Base-by-base conservation (phyloP, 2,329 filamentous ascomycete genomes). In the Fusarium sacchari region DNA sequence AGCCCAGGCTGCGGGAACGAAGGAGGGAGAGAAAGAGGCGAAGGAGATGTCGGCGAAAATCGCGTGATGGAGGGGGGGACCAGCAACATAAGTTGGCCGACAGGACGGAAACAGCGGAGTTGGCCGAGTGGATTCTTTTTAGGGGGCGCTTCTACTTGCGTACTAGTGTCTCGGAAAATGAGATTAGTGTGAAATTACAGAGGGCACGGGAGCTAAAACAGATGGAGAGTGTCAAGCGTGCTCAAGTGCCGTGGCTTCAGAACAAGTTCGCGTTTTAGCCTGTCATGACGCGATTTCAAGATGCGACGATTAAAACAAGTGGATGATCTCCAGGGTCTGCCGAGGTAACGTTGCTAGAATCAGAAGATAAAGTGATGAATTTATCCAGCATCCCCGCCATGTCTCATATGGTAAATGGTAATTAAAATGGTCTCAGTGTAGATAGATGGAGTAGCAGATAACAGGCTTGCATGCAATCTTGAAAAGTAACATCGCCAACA, bases 21-120 rank as follows among this genome's bases (percentile, higher is more conserved):
- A 52, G 36, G 67, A 28, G 42, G 37, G 53, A 49, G 42, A 26
- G 34, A 47, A 39, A 32, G 53, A 57, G 42, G 59, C 42, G 30
- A 64, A 30, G 67, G 61, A 61, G 53, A 55, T 59, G 66, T 67
- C 68, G 76, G 74, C 65, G 63, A 74, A 74, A 52, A 32, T 67
- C 42, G 57, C 64, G 52, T 60, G 55, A 57, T 28, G 53, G 58
- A 39, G 58, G 52, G 47, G 44, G 30, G 57, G 43, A 24, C 55
- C 47, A 55, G 66, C 40, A 58, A 64, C 62, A 74, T 72, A 74
- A 74, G 71, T 74, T 74, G 62, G 67, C 71, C 71, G 71, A 74
- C 55, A 59, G 61, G 50, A 56, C n/a, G n/a, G 55, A 24, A n/a
- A 6, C 20, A 12, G 10, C 37, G 30, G 37, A 32, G 62, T 67